Conservation (phyloP, 1,139 yeast genomes). For the Debaryomyces sp. region DNA sequence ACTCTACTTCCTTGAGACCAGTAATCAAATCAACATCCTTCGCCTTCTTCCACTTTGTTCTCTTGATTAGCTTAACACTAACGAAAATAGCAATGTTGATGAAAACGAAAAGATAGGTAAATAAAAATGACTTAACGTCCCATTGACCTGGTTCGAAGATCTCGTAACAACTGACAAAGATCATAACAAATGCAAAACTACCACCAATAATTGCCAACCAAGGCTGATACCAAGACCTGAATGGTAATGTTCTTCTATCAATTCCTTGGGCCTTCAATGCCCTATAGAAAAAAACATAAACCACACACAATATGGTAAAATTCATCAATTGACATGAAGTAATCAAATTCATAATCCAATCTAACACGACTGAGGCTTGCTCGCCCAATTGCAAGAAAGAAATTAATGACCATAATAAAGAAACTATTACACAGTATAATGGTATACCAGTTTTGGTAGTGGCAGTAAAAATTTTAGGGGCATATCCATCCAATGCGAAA, state of each 20-base stretch:
- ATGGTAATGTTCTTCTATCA: conserved; percentile 56
- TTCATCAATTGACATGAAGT: conserved; percentile 36
- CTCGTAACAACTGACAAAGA: conserved; percentile 65
- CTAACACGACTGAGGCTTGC: conserved; percentile 25
- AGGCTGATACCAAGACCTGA: conserved; percentile 49
- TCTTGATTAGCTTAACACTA: conserved; percentile 57
- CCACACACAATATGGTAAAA: conserved; percentile 28
- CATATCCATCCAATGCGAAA: conserved; percentile 35
- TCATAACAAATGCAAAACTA: conserved; percentile 47
- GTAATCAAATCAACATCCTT: conserved; percentile 46
- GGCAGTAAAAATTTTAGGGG: conserved; percentile 33
- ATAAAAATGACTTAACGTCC: conserved; percentile 61
- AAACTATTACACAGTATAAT: conserved; percentile 30
- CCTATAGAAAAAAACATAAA: conserved; percentile 25
- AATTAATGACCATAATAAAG: conserved; percentile 49
- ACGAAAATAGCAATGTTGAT: conserved; percentile 59
- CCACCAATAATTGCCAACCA: conserved; percentile 41
- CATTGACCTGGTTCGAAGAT: conserved; percentile 69
- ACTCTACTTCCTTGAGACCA: conserved; percentile 43
- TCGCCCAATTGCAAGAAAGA: conserved; percentile 40
- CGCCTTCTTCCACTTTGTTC: conserved; percentile 53
- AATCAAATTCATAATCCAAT: conserved; percentile 36
- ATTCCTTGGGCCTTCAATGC: conserved; percentile 53
- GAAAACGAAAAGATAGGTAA: conserved; percentile 69
- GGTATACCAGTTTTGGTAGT: conserved; percentile 52